Evolutionary conservation across 495 filamentous ascomycete species (phyloP).

Genomic region (Paragyromitra xinjiangensis): DNA sequence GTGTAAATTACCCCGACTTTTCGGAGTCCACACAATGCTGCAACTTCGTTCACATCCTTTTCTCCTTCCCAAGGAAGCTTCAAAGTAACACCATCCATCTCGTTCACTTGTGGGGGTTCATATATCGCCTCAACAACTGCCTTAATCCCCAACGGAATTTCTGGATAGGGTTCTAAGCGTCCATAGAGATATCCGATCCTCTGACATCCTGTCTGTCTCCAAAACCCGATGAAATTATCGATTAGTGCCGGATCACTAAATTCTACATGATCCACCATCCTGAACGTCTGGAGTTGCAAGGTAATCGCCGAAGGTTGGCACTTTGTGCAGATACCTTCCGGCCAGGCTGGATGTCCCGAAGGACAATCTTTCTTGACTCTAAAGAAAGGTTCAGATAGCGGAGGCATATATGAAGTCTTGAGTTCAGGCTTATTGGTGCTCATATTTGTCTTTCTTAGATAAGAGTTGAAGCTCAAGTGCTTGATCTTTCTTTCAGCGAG

Average conservation of each 20-base stretch:
- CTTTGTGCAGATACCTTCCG: slow-evolving; percentile 98
- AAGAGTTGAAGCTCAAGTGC: slow-evolving; percentile 93
- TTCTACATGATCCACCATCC: slow-evolving; percentile 99
- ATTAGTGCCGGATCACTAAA: slow-evolving; percentile 84
- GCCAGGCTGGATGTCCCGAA: slow-evolving; percentile 90
- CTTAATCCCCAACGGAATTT: slow-evolving; percentile 93
- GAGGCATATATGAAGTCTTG: slow-evolving; percentile 92
- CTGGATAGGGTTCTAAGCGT: slow-evolving; percentile 86
- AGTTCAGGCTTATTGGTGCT: slow-evolving; percentile 95
- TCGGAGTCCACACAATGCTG: slow-evolving; percentile 82
- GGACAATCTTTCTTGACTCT: slow-evolving; percentile 88
- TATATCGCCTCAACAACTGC: slow-evolving; percentile 98
- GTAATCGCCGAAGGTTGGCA: slow-evolving; percentile 98
- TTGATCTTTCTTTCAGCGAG: slow-evolving; percentile 97
- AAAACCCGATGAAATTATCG: slow-evolving; percentile 87
- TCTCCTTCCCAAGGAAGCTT: slow-evolving; percentile 84
- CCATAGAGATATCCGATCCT: slow-evolving; percentile 91
- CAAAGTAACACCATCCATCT: slow-evolving; percentile 89
- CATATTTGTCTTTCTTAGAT: slow-evolving; percentile 92
- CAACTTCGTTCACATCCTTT: slow-evolving; percentile 80
- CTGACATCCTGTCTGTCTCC: slow-evolving; percentile 81
- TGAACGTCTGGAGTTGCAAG: slow-evolving; percentile 88
- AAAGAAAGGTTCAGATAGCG: slow-evolving; percentile 91
- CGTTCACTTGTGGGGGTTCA: slow-evolving; percentile 89
- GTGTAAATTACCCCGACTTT: slow-evolving; percentile 96